Evolutionary conservation across 1,284 basidiomycete genomes (phyloP).

Genomic region (Coniferiporia weirii): DNA sequence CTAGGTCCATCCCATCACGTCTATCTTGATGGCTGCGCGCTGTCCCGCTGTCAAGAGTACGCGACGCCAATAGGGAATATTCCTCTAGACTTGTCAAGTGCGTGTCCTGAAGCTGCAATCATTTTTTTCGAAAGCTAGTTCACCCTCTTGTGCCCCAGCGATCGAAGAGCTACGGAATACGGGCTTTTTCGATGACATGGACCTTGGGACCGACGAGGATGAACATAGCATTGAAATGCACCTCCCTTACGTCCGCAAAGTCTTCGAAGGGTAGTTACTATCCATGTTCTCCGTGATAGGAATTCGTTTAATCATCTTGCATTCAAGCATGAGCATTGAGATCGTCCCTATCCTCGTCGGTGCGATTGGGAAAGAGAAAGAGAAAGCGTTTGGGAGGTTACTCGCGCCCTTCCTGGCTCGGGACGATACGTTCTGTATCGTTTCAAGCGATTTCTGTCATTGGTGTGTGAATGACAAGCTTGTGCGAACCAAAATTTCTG

Average conservation of each 20-base stretch:
- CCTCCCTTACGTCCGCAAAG: slow-evolving; percentile 85
- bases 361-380: slow-evolving; percentile 58
- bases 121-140: neutral
- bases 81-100: slow-evolving; percentile 74
- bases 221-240: slow-evolving; percentile 99
- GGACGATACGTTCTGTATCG: slow-evolving; percentile 80
- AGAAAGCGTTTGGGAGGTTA: slow-evolving; percentile 60
- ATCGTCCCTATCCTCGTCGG: slow-evolving; percentile 94
- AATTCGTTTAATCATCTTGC: neutral
- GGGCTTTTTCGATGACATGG: slow-evolving; percentile 71
- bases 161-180: slow-evolving; percentile 66
- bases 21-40: slow-evolving; percentile 82
- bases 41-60: slow-evolving; percentile 74
- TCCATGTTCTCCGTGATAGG: neutral
- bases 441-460: slow-evolving; percentile 98
- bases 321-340: slow-evolving; percentile 58
- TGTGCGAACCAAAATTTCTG: neutral
- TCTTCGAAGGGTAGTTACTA: slow-evolving; percentile 70
- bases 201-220: slow-evolving; percentile 71
- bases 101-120: slow-evolving; percentile 26
- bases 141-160: slow-evolving; percentile 37
- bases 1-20: slow-evolving; percentile 95
- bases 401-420: slow-evolving; percentile 78
- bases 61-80: slow-evolving; percentile 85
- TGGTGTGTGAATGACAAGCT: slow-evolving; percentile 52